Evolutionary conservation across 345 rosid species (phyloP), one percentile per base, ranked within the genome.

Genomic region (Eucalyptus microcorys): DNA sequence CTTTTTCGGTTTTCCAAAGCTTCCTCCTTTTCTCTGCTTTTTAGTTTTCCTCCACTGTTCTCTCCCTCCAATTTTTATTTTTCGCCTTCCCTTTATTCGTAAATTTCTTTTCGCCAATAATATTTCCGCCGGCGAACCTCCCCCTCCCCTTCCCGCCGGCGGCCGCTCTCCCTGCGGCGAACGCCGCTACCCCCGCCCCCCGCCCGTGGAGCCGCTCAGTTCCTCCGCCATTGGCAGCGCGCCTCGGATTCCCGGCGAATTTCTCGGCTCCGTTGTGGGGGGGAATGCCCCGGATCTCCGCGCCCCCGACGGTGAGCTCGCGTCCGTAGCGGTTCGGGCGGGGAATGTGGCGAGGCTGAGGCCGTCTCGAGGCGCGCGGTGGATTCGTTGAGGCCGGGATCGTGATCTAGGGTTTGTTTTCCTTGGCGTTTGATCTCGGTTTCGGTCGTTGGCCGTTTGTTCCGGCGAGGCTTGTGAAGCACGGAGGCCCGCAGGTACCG

Each of bases 371-470:
- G 90, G 91, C 88, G 88, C 87, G 88, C 79, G 84, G 87, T 90
- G 91, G 94, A 91, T 89, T 90, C 86, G 59, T 7, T 40, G 89
- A 43, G 93, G 76, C 42, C 87, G 43, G 93, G 91, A 93, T 93
- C 95, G 94, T 94, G 96, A 95, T 95, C 95, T 97, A 96, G 97
- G 96, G 95, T 94, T 94, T 92, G 92, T 90, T 90, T 90, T 84
- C 91, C 84, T 52, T 53, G 84, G 86, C 89, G 88, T 91, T 90
- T 88, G 68, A 88, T 66, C 71, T 76, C 88, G 87, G 8, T 86
- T 91, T 15, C 22, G 49, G 42, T 45, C 21, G 88, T 91, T 88
- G 87, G 90, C 32, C 76, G 88, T 87, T 90, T 87, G 90, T 88
- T 90, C 30, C 26, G 90, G 88, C 80, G 86, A 88, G 88, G 87